Base-by-base conservation (phyloP, 2,329 filamentous ascomycete species). In the Venturia aucupariae region DNA sequence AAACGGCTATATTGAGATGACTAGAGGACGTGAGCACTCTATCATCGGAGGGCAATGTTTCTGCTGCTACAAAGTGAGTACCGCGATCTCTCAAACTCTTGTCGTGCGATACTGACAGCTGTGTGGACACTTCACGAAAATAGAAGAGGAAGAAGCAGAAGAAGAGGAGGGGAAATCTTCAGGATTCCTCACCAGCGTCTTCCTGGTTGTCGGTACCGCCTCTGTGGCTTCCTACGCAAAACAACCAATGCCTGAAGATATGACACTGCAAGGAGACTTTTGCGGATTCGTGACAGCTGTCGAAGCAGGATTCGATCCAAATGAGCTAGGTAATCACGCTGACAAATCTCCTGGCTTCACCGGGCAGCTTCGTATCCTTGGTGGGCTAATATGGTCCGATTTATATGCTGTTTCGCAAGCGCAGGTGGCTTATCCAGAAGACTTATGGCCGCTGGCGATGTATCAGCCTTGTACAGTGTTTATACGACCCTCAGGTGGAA, bases 351-450 rank as follows among this genome's bases (percentile, higher is more conserved):
- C 59, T 27, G 59, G 59, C 35, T 42, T 61, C 19, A 61, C 30
- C 15, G 59, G 59, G n/a, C 17, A 30, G 35, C 22, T 61, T 17
- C 59, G 35, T 38, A 22, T 42, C 4, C 41, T 32, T 22, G 32
- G 59, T 30, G 24, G 41, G 22, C 24, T 61, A 22, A 41, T 61
- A 42, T 61, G 59, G 59, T 27, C n/a, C 15, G 59, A 42, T 32
- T 7, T 61, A 22, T 42, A 41, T 61, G 59, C 59, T 41, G 24
- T 61, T 27, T 35, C 38, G 22, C n/a, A 61, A 44, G 41, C 59
- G 32, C 59, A 61, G 24, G 59, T 44, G 41, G 59, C 59, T 41
- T 61, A 15, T 27, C 38, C 59, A 6, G 59, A 61, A 61, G 59
- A 61, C 27, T 19, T 61, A 10, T 61, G 59, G 59, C 30, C 59